These are phyloP conservation scores for Exserohilum rostratum DNA, from an alignment of 2,329 filamentous ascomycete genomes.

Conservation along the genomic window DNA sequence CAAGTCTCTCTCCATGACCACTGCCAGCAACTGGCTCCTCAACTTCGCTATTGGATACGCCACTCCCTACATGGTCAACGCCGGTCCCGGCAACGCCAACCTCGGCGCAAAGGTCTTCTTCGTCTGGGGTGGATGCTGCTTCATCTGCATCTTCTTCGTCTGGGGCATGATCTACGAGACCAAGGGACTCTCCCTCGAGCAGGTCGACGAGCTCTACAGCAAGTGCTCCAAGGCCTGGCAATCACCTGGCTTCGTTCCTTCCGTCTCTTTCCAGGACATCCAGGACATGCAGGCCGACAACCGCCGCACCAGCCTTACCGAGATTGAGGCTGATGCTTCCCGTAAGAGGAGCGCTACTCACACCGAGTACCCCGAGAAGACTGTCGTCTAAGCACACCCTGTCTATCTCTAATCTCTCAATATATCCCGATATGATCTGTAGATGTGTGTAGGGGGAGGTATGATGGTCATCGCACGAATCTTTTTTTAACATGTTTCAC, in stretches of 20 bases:
- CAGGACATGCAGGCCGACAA: constrained; percentile 33
- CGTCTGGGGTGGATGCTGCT: constrained; percentile 61
- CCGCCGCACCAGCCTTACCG: constrained; percentile 40
- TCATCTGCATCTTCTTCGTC: constrained; percentile 67
- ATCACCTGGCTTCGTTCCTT: constrained; percentile 68
- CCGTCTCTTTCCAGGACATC: constrained; percentile 47
- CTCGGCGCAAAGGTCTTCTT: constrained; percentile 64
- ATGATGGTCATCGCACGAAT: background rate
- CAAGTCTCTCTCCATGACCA: constrained; percentile 59
- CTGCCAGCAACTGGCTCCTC: constrained; percentile 62
- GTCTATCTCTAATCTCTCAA: background rate
- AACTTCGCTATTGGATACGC: constrained; percentile 56
- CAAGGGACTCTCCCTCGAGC: constrained; percentile 76
- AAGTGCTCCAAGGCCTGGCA: constrained; percentile 74
- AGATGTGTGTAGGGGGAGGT: background rate
- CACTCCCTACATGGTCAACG: constrained; percentile 75
- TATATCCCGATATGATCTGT: background rate
- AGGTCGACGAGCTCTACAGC: constrained; percentile 81
- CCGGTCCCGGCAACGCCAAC: constrained; percentile 65
- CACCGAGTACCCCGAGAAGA: constrained; percentile 32
- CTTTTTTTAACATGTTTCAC: background rate
- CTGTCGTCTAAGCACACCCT: constrained; percentile 6
- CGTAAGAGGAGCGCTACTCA: constrained; percentile 45
- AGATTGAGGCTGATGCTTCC: constrained; percentile 37
- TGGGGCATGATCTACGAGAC: constrained; percentile 79